Base-by-base conservation (phyloP, 345 rosid species). In the Murraya paniculata region DNA sequence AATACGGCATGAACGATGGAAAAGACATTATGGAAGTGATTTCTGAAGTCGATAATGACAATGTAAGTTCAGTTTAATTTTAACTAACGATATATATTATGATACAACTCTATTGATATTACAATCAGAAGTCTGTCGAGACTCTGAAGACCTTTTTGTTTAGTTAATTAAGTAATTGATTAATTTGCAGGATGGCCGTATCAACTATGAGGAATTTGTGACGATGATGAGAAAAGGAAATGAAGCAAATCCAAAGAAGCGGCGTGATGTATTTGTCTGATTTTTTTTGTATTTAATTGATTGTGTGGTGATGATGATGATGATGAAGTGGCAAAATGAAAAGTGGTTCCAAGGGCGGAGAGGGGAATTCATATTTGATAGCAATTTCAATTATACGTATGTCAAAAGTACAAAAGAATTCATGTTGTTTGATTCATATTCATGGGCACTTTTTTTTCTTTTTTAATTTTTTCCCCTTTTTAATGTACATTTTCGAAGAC, bases 211-310 rank as follows among this genome's bases (percentile, higher is more conserved):
- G 35, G 99, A 96, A 77, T 96, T 96, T 58, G 98, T 91, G 77
- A 97, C 97, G 3, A 96, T 96, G 98, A 96, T 96, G 99, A 88
- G 88, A 82, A 96, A 94, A 91, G 99, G 97, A 78, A 96, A 90
- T 81, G 97, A 92, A 71, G 89, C 89, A 4, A 85, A 90, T 73
- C 93, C 93, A 27, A 96, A 94, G 87, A 96, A 94, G 86, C 86
- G 99, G 75, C 98, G 99, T 80, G 84, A 88, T 18, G 6, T 16
- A 60, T 65, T 1, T 14, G 62, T 75, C 79, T 83, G 82, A 88
- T 61, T 57, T 9, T 9, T 66, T 22, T 2, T 1, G 38, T 56
- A 3, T 45, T 45, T 45, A 45, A 45, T 0, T 19, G 53, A 68
- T 77, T 76, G 14, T 10, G 19, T 35, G 25, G 25, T 55, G 77